Evolutionary conservation across 2,329 filamentous ascomycete genomes (phyloP), one percentile per base, ranked within the genome.

Genomic region (Diatrype stigma): DNA sequence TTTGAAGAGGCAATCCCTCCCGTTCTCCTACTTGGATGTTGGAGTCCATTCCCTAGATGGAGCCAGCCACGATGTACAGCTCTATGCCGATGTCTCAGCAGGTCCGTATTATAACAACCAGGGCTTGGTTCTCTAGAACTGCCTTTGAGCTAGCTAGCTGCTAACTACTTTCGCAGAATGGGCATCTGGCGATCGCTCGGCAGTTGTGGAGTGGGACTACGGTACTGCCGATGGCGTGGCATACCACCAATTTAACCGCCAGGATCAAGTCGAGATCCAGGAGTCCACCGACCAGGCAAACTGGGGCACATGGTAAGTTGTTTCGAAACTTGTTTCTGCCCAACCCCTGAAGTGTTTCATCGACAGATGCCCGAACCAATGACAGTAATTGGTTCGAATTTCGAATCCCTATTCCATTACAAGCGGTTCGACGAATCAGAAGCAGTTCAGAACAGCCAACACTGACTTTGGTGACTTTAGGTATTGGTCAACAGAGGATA

Each of bases 71-170:
- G 70, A 80, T 42, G 84, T 90, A 2, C 80, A 89, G 61, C 61
- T 91, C 4, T 91, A 92, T 63, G 76, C 85, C 22, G 88, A 91
- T 62, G 83, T 90, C 37, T 84, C 86, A 48, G 84, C 82, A 49
- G 84, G 83, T 86, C 64, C 64, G 77, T 59, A 19, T 38, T 48
- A n/a, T n/a, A n/a, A n/a, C n/a, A 44, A 34, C 14, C 30, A 46
- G 26, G 10, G 22, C 1, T 23, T 23, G 22, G n/a, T 26, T 23
- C 10, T n/a, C 40, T 23, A 16, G 6, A 22, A 17, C 11, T 34
- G 32, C 32, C 34, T 48, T 42, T 37, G 14, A 7, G 30, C 7
- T 34, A 14, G 7, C 30, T 7, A 34, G 14, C 57, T 51, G 44
- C 37, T 45, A 2, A 51, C 6, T 16, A 48, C 8, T 48, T 30